These are phyloP conservation scores for Margaritispora aquatica DNA, from an alignment of 495 filamentous ascomycete species.

Conservation along the genomic window DNA sequence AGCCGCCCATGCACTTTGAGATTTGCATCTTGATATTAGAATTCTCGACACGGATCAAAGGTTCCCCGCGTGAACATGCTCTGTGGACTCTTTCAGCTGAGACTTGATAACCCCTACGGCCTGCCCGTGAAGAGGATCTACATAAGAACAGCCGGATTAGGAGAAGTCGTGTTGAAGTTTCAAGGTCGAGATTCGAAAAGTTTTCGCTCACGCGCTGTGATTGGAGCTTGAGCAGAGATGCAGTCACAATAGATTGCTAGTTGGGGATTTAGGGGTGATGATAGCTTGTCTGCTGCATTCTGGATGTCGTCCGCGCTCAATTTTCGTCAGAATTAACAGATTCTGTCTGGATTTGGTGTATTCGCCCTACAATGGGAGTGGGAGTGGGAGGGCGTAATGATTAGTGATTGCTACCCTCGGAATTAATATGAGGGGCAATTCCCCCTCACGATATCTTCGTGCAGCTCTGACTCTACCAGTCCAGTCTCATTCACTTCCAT, in stretches of 20 bases:
- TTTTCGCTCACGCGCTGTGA: too few relatives aligned
- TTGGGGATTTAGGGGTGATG: not conserved
- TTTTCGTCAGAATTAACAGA: too few relatives aligned
- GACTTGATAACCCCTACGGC: not conserved
- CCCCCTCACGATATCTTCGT: too few relatives aligned
- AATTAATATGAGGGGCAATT: too few relatives aligned
- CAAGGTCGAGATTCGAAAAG: not conserved
- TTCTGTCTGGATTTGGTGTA: too few relatives aligned
- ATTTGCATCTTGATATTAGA: not conserved
- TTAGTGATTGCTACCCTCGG: too few relatives aligned
- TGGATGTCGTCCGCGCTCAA: too few relatives aligned
- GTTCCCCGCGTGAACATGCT: not conserved
- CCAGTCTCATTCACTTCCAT: too few relatives aligned
- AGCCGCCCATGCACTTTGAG: not conserved
- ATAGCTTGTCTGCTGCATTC: not conserved
- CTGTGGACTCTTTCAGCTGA: not conserved
- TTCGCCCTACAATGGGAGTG: too few relatives aligned
- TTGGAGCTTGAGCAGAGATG: not conserved
- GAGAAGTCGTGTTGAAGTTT: not conserved
- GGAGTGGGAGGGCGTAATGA: too few relatives aligned
- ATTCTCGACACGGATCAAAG: not conserved
- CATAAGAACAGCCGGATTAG: not conserved
- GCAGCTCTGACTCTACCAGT: too few relatives aligned
- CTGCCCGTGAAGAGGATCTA: not conserved
- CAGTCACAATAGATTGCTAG: not conserved